These are phyloP conservation scores for Kuraishia ogatae DNA, from an alignment of 805 yeast species.

Conservation along the genomic window DNA sequence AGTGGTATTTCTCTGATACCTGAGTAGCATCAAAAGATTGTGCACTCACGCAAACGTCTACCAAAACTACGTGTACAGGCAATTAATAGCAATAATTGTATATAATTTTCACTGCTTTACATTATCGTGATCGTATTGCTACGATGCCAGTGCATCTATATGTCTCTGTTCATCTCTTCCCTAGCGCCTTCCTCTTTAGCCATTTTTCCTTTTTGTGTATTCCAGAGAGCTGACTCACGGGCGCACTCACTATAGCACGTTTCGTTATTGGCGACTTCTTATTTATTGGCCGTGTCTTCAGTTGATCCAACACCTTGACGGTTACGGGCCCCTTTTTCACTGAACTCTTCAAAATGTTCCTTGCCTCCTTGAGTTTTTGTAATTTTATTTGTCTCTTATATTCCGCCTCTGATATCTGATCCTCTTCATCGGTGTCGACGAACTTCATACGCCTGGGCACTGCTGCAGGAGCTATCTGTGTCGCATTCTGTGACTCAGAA, in stretches of 20 bases:
- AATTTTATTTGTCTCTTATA: constrained; percentile 10
- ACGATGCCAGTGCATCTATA: background rate
- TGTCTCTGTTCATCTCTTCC: constrained; percentile 2
- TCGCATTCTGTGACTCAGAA: constrained; percentile 8
- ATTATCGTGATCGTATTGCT: background rate
- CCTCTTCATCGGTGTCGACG: constrained; percentile 15
- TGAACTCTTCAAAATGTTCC: constrained; percentile 18
- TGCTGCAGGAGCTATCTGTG: constrained; percentile 5
- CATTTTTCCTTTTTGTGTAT: constrained; percentile 8
- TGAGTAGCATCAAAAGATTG: background rate
- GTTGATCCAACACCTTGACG: constrained; percentile 22
- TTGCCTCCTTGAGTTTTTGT: constrained; percentile 23
- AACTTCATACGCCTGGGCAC: constrained; percentile 26
- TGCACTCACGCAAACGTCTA: too few relatives aligned
- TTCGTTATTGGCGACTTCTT: constrained; percentile 4
- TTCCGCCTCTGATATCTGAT: constrained; percentile 7
- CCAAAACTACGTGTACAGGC: background rate
- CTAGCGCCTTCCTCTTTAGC: constrained; percentile 10
- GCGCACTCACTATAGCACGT: constrained; percentile 10
- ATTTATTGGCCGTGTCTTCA: background rate
- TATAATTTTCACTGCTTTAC: background rate
- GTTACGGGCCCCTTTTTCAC: constrained; percentile 31
- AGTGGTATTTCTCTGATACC: background rate
- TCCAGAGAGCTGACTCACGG: constrained; percentile 11
- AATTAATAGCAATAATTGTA: background rate